phyloP scores from a whole-genome alignment of 257 asterid genomes.

The Solanum ossicruentum region DNA sequence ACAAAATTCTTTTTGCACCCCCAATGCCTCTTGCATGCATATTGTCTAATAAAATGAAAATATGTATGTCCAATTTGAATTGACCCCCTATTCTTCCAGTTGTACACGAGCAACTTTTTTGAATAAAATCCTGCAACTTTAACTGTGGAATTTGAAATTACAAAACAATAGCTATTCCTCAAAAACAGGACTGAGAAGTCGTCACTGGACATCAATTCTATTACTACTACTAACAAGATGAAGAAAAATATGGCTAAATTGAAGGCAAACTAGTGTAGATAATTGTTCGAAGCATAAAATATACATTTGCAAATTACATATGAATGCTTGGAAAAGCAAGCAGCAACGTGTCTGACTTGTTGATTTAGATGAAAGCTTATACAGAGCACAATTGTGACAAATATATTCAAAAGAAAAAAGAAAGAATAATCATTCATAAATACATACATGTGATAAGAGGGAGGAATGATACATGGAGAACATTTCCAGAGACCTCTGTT shows the following conservation, averaged over 20 bases:
- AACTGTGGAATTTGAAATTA: too few species aligned
- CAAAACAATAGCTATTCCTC: too few species aligned
- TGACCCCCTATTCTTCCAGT: too few species aligned
- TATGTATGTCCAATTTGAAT: too few species aligned
- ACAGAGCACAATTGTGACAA: not conserved
- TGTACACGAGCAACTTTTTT: too few species aligned
- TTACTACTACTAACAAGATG: too few species aligned
- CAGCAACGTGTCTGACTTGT: not conserved
- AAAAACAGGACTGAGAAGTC: too few species aligned
- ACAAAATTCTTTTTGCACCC: too few species aligned
- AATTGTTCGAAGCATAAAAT: not conserved
- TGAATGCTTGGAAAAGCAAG: not conserved
- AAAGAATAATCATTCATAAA: not conserved
- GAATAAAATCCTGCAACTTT: too few species aligned
- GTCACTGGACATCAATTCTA: too few species aligned
- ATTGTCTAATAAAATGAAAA: too few species aligned
- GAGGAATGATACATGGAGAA: not conserved
- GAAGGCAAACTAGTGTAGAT: not conserved
- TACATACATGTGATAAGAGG: not conserved
- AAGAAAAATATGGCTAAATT: not conserved
- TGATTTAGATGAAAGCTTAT: not conserved
- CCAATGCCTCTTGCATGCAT: too few species aligned
- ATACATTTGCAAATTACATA: not conserved
- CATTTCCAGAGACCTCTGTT: not conserved
- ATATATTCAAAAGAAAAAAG: not conserved